Conservation (phyloP, 2,329 filamentous ascomycete species). For the Cryphonectria japonica region DNA sequence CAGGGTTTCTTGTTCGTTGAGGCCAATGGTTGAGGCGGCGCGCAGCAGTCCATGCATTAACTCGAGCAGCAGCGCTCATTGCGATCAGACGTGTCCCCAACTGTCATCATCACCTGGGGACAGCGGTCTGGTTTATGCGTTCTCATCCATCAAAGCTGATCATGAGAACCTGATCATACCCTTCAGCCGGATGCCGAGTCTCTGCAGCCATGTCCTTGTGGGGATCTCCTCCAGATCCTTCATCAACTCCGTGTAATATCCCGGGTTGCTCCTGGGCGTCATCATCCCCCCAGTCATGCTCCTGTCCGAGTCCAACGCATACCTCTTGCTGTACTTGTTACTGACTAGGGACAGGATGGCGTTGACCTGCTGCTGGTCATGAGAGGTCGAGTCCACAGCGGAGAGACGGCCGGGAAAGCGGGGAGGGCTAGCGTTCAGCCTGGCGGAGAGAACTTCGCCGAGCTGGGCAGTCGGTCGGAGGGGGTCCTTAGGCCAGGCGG, state of each 20-base stretch:
- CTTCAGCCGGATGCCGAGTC: constrained; percentile 57
- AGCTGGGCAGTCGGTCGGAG: constrained; percentile 67
- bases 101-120: not conserved
- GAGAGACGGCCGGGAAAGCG: constrained; percentile 32
- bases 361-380: constrained; percentile 58
- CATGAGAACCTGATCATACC: constrained; percentile 64
- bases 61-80: not conserved
- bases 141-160: constrained; percentile 15
- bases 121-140: not conserved
- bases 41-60: not conserved
- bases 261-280: constrained; percentile 64
- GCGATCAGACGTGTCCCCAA: not conserved
- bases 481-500: constrained; percentile 66
- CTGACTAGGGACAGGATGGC: constrained; percentile 62
- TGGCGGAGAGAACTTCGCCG: constrained; percentile 56
- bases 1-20: not conserved
- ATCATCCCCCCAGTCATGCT: constrained; percentile 54
- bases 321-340: constrained; percentile 61
- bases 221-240: constrained; percentile 67
- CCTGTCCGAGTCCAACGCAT: constrained; percentile 33
- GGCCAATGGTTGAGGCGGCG: not conserved
- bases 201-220: constrained; percentile 56
- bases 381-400: constrained; percentile 37
- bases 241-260: constrained; percentile 64
- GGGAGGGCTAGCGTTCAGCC: constrained; percentile 42